Base-by-base conservation (phyloP, 176 grass and related monocot species). In the Aegilops sharonensis region DNA sequence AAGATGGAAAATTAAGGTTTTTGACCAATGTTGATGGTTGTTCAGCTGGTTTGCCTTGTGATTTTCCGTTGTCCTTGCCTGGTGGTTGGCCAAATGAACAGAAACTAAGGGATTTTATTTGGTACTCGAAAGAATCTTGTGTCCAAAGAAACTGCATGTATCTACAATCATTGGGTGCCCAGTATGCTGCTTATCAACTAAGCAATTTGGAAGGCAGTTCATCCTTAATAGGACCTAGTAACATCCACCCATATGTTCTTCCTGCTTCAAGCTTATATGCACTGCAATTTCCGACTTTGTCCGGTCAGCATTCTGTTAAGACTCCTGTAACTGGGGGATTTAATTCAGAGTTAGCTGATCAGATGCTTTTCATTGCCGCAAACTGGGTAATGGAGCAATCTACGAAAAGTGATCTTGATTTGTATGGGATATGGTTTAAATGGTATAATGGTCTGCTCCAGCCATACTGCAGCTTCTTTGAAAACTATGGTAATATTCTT, bases 291-390 rank as follows among this genome's bases (percentile, higher is more conserved):
- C 90, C 88, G 79, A 81, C 75, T 10, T 23, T 70, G 87, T 37
- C 64, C 71, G 47, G 45, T 65, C 43, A 64, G 17, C 80, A 89
- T 77, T 60, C 27, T 79, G 59, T 81, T 15, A 79, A 80, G 62
- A 45, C 12, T 88, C 9, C 2, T 68, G 42, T 77, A 78, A 56
- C 45, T 45, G 45, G 60, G 39, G 37, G 60, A 39, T 95, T 95
- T 68, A 84, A 98, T 84, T 79, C 59, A 42, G 82, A 59, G 27
- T 61, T 95, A 87, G 89, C 85, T 69, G 91, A 88, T 83, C 85
- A 89, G 75, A 92, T 89, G 86, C 91, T 98, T 92, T 95, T 98
- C 82, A 90, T 95, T 82, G 93, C 95, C 80, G 91, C 95, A 85
- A 95, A 94, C 69, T 98, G 95, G 95, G 90, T 89, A 69, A 89